Conservation (phyloP, 1,284 basidiomycete genomes). For the Sporisorium iseilematis-ciliati region DNA sequence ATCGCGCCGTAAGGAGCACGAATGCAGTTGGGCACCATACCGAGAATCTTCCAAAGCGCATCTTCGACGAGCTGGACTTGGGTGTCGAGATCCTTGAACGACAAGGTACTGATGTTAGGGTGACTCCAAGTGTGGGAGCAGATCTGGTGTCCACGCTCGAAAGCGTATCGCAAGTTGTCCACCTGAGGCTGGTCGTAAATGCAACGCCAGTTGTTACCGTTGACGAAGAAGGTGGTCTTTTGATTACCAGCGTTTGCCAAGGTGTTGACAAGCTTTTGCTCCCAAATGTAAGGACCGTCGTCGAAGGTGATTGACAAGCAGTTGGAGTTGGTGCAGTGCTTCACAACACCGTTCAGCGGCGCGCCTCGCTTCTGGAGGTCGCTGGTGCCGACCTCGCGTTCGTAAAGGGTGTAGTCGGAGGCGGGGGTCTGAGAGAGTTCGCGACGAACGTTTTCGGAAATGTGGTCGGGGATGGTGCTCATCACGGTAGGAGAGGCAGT, state of each 20-base stretch:
- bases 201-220: slow-evolving; percentile 62
- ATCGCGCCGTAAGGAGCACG: slow-evolving; percentile 59
- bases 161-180: slow-evolving; percentile 30
- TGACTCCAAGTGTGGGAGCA: slow-evolving; percentile 59
- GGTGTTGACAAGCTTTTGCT: slow-evolving; percentile 43
- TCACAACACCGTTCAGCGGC: slow-evolving; percentile 35
- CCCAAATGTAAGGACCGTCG: slow-evolving; percentile 56
- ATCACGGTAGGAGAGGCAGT: slow-evolving; percentile 33
- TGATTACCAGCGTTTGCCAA: slow-evolving; percentile 33
- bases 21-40: slow-evolving; percentile 56
- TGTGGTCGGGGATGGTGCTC: slow-evolving; percentile 37
- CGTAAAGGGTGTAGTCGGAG: slow-evolving; percentile 26
- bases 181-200: slow-evolving; percentile 49
- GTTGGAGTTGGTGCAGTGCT: slow-evolving; percentile 22
- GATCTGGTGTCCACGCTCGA: slow-evolving; percentile 53
- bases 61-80: slow-evolving; percentile 60
- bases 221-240: slow-evolving; percentile 63
- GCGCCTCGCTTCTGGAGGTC: slow-evolving; percentile 23
- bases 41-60: slow-evolving; percentile 61
- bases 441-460: slow-evolving; percentile 39
- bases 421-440: slow-evolving; percentile 15
- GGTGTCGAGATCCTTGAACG: slow-evolving; percentile 44
- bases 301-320: slow-evolving; percentile 61
- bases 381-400: slow-evolving; percentile 10
- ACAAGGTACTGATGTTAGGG: slow-evolving; percentile 47